Evolutionary conservation across 1,139 yeast species (phyloP), one percentile per base, ranked within the genome.

Genomic region (Cylindricascospora bacillispora): DNA sequence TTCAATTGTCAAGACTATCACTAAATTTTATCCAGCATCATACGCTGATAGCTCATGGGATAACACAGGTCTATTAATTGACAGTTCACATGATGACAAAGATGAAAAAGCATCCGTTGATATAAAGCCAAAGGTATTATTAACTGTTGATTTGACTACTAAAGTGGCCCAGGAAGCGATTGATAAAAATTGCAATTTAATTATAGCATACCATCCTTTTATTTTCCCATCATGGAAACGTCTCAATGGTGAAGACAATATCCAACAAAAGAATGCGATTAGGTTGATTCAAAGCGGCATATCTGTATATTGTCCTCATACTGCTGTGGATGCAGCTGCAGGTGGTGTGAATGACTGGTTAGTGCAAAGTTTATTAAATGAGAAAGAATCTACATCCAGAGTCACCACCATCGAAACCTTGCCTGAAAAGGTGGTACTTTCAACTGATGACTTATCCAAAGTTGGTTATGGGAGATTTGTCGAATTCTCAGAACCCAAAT

Each of bases 261-360:
- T 94, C 0, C 97, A 89, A 52, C 97, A 89, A 49, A 59, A 59
- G 19, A 79, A 93, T 4, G 62, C 89, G 31, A 54, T 89, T 24
- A 68, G 68, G 35, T 63, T 92, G 43, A 77, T 85, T 32, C 73
- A 75, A 38, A 67, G 75, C 35, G 81, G 81, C 12, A 70, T 89
- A 38, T 72, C 86, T 34, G 98, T 92, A 1, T 89, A 89, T 52
- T 80, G 79, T 31, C 98, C 98, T 12, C 99, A 92, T 49, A 86
- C 98, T 1, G 89, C 97, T 0, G 80, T 89, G 2, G 98, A 92
- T 56, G 92, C 95, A 20, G 93, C 93, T 7, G 56, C 57, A 12
- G 83, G 81, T 7, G 98, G 98, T 15, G 95, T 92, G 35, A 89
- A 86, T 44, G 97, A 85, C 51, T 89, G 93, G 77, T 62, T 89